A percentile compares a stretch with the other conserved stretches of the same genome.
Evolutionary conservation across 2,329 filamentous ascomycete species (phyloP).

Genomic region (Colletotrichum sansevieriae): DNA sequence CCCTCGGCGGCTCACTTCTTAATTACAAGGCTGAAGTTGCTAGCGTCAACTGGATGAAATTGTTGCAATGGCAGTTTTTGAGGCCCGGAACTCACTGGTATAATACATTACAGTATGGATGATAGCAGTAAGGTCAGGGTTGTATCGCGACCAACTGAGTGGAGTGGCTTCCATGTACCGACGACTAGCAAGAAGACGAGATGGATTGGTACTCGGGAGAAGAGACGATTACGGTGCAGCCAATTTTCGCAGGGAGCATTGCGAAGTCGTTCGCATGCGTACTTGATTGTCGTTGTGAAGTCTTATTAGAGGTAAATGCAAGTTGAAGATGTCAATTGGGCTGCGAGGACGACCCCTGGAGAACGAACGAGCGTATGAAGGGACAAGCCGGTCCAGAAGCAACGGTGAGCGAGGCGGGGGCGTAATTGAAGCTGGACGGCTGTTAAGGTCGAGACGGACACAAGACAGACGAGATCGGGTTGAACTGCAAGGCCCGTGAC

Average conservation of each 20-base stretch:
- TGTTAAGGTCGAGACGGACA: conserved; percentile 2
- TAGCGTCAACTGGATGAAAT: neutral
- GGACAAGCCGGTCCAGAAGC: conserved; percentile 33
- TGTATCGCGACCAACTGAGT: neutral
- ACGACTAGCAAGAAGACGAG: conserved; percentile 29
- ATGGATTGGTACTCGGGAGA: conserved; percentile 20
- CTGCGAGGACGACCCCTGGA: conserved; percentile 39
- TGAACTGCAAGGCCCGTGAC: conserved; percentile 12
- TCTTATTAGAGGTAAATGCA: conserved; percentile 20
- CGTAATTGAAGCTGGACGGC: conserved; percentile 20
- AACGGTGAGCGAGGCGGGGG: conserved; percentile 35
- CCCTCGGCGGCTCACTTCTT: neutral
- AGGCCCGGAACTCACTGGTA: conserved; percentile 27
- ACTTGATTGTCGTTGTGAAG: conserved; percentile 6
- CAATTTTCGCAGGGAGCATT: conserved; percentile 39
- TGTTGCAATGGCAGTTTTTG: neutral
- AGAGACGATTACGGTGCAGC: conserved; percentile 1
- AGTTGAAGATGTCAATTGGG: conserved; percentile 19
- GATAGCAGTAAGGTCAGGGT: neutral
- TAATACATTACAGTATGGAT: conserved; percentile 31
- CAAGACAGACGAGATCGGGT: neutral
- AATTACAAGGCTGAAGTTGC: conserved; percentile 18
- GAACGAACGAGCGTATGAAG: conserved; percentile 41
- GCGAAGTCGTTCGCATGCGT: conserved; percentile 19
- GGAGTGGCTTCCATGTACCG: neutral